Base-by-base conservation (phyloP, 352 stramenopile species). In the Globisporangium cylindrosporum region DNA sequence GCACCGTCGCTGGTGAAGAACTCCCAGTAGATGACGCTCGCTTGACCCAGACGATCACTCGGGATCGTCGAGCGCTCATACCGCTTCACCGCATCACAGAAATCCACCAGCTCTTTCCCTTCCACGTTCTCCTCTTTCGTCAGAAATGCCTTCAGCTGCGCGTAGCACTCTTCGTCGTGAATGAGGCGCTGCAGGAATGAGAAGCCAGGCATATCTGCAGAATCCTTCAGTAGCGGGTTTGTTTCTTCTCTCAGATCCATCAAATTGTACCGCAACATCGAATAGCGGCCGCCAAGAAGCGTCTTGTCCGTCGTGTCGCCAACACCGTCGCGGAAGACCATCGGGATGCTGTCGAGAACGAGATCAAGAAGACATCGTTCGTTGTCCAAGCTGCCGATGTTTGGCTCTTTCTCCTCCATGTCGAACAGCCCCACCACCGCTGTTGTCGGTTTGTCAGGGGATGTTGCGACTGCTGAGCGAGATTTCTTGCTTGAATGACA, bases 151-250 rank as follows among this genome's bases (percentile, higher is more conserved):
- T 94, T 94, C 9, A 94, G 74, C 64, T 93, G 86, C 20, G 84
- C 78, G 48, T 94, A 96, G 67, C 88, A 96, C 58, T 96, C 88
- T 80, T 96, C 88, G 56, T 96, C 88, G 61, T 96, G 88, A 61
- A 96, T 89, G 1, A 96, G 73, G 0, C 88, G 84, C 74, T 96
- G 86, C n/a, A 96, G 63, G 66, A 96, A 96, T 32, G 84, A 93
- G 67, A 94, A 96, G 10, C 86, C 88, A 9, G 78, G 62, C 5
- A 82, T 77, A 60, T 93, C 82, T 0, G 81, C 73, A 2, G 86
- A 79, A 59, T 94, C 88, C 54, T 84, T 82, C 10, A 89, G 38
- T 24, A 94, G 73, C 29, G 86, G 88, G 38, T 69, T 86, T 29
- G 72, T 77, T 10, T 71, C 72, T 1, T 72, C 69, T 0, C 58